These are phyloP conservation scores for Backusella mclennaniae DNA, from an alignment of 192 early-diverging fungal genomes.

Conservation along the genomic window DNA sequence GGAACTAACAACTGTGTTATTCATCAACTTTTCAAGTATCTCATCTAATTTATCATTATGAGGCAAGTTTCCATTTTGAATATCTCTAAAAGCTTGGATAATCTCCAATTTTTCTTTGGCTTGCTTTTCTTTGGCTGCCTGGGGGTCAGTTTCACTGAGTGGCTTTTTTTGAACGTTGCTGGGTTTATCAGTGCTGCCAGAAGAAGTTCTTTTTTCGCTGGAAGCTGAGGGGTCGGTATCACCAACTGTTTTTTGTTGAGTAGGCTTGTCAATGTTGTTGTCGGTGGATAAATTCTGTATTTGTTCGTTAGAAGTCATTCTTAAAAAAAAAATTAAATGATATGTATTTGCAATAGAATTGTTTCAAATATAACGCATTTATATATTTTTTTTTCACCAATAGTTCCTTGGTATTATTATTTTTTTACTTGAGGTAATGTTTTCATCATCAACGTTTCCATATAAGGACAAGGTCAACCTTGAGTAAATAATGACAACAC, in stretches of 20 bases:
- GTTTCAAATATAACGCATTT: background rate
- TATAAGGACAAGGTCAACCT: background rate
- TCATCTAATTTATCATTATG: conserved; percentile 40
- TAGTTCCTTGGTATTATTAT: background rate
- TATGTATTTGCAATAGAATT: background rate
- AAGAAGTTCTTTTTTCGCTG: background rate
- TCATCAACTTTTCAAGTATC: conserved; percentile 27
- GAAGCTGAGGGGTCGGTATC: background rate
- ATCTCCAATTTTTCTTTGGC: conserved; percentile 35
- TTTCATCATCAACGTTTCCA: conserved; percentile 1
- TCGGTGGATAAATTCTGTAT: background rate
- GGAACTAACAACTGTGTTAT: conserved; percentile 23
- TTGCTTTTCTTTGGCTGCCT: conserved; percentile 7
- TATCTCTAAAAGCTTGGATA: conserved; percentile 33
- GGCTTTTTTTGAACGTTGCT: background rate
- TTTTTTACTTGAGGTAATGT: background rate
- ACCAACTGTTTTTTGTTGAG: background rate
- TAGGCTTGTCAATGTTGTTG: background rate
- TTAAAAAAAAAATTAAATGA: background rate
- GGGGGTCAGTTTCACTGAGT: background rate
- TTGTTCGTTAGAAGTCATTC: background rate
- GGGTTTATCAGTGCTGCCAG: background rate
- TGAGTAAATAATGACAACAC: background rate
- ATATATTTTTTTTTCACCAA: background rate
- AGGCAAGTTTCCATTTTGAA: conserved; percentile 40